Evolutionary conservation across 2,329 filamentous ascomycete species (phyloP).

Genomic region (Clarireedia monteithiana): DNA sequence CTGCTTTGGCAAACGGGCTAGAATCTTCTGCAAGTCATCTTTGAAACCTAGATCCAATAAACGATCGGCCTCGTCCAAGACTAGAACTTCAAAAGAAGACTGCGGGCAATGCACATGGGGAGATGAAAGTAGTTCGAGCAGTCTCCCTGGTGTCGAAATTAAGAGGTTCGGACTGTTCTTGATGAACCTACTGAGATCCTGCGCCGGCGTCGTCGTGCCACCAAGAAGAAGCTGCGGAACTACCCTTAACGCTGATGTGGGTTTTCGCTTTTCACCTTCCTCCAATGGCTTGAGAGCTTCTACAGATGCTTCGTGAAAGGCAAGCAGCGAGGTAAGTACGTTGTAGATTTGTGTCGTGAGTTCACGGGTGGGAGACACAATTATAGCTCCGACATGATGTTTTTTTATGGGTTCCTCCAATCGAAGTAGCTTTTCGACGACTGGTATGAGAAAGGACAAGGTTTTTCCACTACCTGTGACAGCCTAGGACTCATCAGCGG

Average conservation of each 20-base stretch:
- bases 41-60: constrained; percentile 92
- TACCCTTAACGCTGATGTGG: constrained; percentile 46
- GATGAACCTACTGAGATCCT: constrained; percentile 81
- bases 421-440: constrained; percentile 74
- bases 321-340: constrained; percentile 67
- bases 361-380: constrained; percentile 90
- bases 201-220: constrained; percentile 69
- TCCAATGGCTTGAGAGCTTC: constrained; percentile 49
- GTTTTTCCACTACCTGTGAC: constrained; percentile 92
- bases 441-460: constrained; percentile 73
- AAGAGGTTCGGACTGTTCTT: constrained; percentile 80
- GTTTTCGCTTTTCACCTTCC: constrained; percentile 42
- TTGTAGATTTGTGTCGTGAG: constrained; percentile 84
- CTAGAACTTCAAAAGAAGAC: constrained; percentile 83
- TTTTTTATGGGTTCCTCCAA: constrained; percentile 77
- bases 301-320: constrained; percentile 76
- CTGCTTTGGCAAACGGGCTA: constrained; percentile 83
- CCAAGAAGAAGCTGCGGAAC: constrained; percentile 85
- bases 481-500: constrained; percentile 41
- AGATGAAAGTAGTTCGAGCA: constrained; percentile 80
- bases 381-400: constrained; percentile 82
- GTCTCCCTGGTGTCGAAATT: constrained; percentile 81
- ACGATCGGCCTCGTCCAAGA: constrained; percentile 91
- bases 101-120: constrained; percentile 82
- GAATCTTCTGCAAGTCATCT: constrained; percentile 77